Evolutionary conservation across 2,329 filamentous ascomycete species (phyloP).

Genomic region (Chaetothyriales sp.): DNA sequence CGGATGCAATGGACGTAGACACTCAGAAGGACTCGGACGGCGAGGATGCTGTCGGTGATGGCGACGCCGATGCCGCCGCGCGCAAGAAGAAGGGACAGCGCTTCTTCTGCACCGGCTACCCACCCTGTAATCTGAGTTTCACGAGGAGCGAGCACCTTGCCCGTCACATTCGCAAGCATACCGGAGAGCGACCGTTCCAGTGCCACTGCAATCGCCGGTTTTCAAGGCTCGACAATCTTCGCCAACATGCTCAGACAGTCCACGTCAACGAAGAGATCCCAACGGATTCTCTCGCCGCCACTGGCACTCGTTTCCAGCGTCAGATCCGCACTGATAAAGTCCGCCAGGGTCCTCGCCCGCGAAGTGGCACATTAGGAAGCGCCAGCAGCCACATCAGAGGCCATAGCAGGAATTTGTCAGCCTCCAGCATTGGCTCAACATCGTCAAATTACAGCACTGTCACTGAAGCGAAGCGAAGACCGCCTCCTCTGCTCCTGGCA

Average conservation of each 20-base stretch:
- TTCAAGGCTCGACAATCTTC: constrained; percentile 82
- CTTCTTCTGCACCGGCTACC: constrained; percentile 92
- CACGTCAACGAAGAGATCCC: constrained; percentile 97
- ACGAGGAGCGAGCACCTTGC: constrained; percentile 91
- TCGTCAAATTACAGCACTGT: constrained; percentile 51
- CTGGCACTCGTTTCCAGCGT: constrained; percentile 78
- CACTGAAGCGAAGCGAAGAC: constrained; percentile 50
- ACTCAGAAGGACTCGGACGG: constrained; percentile 41
- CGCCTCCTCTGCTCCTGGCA: constrained; percentile 73
- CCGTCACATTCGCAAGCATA: constrained; percentile 92
- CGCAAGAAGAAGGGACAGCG: constrained; percentile 96
- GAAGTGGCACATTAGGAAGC: constrained; percentile 64
- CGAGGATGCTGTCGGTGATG: constrained; percentile 49
- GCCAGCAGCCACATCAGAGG: constrained; percentile 56
- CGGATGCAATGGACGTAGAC: constrained; percentile 13
- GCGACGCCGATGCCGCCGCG: constrained; percentile 49
- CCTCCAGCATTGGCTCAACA: constrained; percentile 70
- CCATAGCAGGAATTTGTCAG: constrained; percentile 70
- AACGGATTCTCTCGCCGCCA: constrained; percentile 79
- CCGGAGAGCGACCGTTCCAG: constrained; percentile 88
- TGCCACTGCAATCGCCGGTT: constrained; percentile 91
- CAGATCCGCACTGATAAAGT: constrained; percentile 81
- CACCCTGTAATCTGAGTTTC: constrained; percentile 86
- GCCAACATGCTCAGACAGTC: constrained; percentile 93
- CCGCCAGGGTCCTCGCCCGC: constrained; percentile 56